These are phyloP conservation scores for Onygena corvina DNA, from an alignment of 2,329 filamentous ascomycete genomes.

Conservation along the genomic window DNA sequence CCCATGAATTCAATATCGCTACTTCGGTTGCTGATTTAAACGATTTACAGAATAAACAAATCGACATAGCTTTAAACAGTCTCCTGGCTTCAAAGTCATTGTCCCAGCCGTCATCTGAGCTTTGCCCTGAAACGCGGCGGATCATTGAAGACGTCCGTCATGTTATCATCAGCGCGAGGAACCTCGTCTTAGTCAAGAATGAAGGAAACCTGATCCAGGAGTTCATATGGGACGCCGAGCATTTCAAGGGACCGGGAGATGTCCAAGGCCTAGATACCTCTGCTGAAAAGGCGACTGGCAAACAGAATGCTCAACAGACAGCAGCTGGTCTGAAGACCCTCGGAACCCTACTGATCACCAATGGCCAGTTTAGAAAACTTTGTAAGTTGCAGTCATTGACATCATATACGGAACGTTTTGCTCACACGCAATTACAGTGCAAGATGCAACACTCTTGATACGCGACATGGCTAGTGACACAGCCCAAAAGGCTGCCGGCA, in stretches of 20 bases:
- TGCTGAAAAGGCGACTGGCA: constrained; percentile 61
- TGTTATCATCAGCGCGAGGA: constrained; percentile 74
- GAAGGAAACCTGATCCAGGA: constrained; percentile 88
- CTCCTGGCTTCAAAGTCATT: constrained; percentile 62
- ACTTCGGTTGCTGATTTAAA: too few relatives aligned
- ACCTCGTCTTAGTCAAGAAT: constrained; percentile 82
- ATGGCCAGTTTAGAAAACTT: constrained; percentile 90
- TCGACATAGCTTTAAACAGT: constrained; percentile 87
- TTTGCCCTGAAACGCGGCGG: constrained; percentile 70
- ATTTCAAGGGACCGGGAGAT: constrained; percentile 50
- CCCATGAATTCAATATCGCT: too few relatives aligned
- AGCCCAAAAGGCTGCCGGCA: constrained; percentile 62
- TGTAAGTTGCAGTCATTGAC: constrained; percentile 42
- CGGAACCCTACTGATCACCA: constrained; percentile 80
- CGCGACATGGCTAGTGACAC: constrained; percentile 89
- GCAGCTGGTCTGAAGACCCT: constrained; percentile 77
- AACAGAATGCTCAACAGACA: constrained; percentile 72
- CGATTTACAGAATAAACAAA: constrained; percentile 82
- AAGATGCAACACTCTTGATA: constrained; percentile 65
- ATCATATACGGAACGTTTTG: constrained; percentile 15
- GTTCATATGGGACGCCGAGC: constrained; percentile 87
- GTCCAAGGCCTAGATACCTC: constrained; percentile 53
- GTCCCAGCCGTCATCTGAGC: constrained; percentile 56
- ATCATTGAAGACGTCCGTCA: constrained; percentile 65
- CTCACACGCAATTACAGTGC: constrained; percentile 40